Percentiles rank a stretch among this genome's conserved stretches.
These are phyloP conservation scores for Podospora fimiseda DNA, from an alignment of 495 filamentous ascomycete species.

Conservation along the genomic window DNA sequence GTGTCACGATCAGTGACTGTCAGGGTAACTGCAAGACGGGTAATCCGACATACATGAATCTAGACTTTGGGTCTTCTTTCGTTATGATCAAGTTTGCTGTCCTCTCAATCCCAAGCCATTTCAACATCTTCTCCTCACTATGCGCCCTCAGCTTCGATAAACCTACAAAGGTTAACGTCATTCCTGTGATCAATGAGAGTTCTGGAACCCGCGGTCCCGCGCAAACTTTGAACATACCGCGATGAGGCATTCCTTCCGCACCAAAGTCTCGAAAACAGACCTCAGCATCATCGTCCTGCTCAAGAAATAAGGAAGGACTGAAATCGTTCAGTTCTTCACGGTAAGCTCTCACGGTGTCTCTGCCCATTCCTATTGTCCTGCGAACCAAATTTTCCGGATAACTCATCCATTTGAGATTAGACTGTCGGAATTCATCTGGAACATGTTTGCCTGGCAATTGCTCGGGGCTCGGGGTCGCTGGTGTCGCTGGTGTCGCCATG, in stretches of 20 bases:
- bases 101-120: constrained; percentile 12
- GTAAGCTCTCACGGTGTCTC: constrained; percentile 1
- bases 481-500: no score
- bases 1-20: not conserved
- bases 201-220: no score
- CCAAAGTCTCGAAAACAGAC: constrained; percentile 8
- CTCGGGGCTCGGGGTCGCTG: no score
- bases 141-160: constrained; percentile 16
- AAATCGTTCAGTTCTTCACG: not conserved
- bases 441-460: no score
- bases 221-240: not conserved
- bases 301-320: not conserved
- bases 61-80: constrained; percentile 26
- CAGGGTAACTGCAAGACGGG: no score
- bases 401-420: no score
- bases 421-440: no score
- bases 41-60: constrained; percentile 23
- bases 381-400: constrained; percentile 5
- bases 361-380: not conserved
- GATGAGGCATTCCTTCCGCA: not conserved
- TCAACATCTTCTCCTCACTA: constrained; percentile 14
- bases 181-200: not conserved
- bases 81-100: constrained; percentile 10
- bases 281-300: constrained; percentile 1
- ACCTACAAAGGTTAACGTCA: not conserved